Conservation (phyloP, 495 filamentous ascomycete species). For the Melanomma pulvis-pyrius region DNA sequence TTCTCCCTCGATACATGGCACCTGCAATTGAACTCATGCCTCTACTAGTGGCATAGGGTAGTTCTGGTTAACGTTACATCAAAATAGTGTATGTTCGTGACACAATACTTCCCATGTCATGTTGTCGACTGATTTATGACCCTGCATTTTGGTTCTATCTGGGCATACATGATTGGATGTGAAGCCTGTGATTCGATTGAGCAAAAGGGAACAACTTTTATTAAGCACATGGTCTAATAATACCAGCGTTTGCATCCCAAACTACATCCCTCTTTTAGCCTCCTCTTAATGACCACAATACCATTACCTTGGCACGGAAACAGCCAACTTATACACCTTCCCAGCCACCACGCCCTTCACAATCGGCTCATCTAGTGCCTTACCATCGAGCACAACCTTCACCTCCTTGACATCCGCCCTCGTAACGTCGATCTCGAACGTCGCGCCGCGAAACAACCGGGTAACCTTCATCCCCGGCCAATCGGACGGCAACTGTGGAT, state of each 20-base stretch:
- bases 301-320: conserved; percentile 14
- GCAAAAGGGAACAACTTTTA: neutral
- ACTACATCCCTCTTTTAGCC: neutral
- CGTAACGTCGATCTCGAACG: conserved; percentile 52
- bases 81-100: no score
- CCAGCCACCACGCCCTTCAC: conserved; percentile 14
- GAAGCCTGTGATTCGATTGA: no score
- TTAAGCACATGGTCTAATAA: neutral
- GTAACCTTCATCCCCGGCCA: conserved; percentile 56
- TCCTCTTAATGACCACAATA: neutral
- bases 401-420: conserved; percentile 50
- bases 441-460: conserved; percentile 55
- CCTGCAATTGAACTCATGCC: no score
- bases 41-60: no score
- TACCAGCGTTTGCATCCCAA: neutral
- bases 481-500: conserved; percentile 53
- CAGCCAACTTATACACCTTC: conserved; percentile 19
- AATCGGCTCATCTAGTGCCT: conserved; percentile 8
- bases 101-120: no score
- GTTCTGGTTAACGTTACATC: no score
- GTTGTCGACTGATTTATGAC: no score
- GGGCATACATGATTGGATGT: no score
- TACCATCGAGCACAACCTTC: conserved; percentile 39
- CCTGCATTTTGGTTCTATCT: no score
- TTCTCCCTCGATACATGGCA: no score